A percentile compares a stretch with the other conserved stretches of the same genome.
Evolutionary conservation across 192 early-diverging fungal species (phyloP).

Genomic region (Rhizophlyctis rosea): DNA sequence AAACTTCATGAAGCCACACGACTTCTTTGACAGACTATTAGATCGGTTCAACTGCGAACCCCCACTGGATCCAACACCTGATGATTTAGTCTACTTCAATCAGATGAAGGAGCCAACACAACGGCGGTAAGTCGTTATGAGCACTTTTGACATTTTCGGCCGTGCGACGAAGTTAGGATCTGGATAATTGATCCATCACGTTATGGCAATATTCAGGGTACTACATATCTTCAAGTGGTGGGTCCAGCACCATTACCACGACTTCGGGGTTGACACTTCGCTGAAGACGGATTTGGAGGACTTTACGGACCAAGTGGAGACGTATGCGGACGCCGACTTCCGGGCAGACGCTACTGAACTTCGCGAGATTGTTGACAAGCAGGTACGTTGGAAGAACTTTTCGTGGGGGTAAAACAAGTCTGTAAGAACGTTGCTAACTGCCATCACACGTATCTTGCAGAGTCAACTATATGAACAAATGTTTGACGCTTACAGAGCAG

Average conservation of each 20-base stretch:
- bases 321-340: slow-evolving; percentile 33
- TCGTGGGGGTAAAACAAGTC: too few species aligned
- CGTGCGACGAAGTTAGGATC: too few species aligned
- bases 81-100: slow-evolving; percentile 47
- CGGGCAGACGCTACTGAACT: slow-evolving; percentile 26
- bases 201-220: too few species aligned
- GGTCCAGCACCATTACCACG: slow-evolving; percentile 56
- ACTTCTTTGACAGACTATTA: slow-evolving; percentile 51
- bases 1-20: slow-evolving; percentile 47
- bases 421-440: too few species aligned
- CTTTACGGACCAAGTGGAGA: slow-evolving; percentile 39
- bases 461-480: slow-evolving; percentile 44
- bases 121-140: slow-evolving; percentile 32
- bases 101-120: slow-evolving; percentile 49
- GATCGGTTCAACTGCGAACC: slow-evolving; percentile 45
- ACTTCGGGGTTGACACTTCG: slow-evolving; percentile 48
- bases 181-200: too few species aligned
- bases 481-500: slow-evolving; percentile 42
- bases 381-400: slow-evolving; percentile 36
- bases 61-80: slow-evolving; percentile 38
- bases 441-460: slow-evolving; percentile 19
- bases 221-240: slow-evolving; percentile 42
- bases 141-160: not conserved
- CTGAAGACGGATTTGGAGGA: slow-evolving; percentile 40
- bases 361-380: slow-evolving; percentile 33